Percentiles rank a stretch among this genome's conserved stretches.
These are phyloP conservation scores for Posidonia australis DNA, from an alignment of 106 monocot species.

Conservation along the genomic window DNA sequence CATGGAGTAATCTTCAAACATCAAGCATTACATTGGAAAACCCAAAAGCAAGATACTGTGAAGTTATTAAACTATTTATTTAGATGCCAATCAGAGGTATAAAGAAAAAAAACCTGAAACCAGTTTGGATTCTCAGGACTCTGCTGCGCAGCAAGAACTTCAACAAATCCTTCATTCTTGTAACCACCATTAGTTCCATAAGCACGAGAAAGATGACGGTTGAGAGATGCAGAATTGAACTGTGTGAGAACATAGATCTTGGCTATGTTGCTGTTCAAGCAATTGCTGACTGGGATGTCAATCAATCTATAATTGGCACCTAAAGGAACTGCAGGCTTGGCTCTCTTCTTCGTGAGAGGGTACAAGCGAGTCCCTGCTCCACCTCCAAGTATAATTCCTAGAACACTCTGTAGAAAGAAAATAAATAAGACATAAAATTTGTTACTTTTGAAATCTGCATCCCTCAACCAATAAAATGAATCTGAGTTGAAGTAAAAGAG, in stretches of 20 bases:
- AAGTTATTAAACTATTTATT: too few species aligned
- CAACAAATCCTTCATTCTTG: conserved; percentile 95
- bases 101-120: conserved; percentile 63
- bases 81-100: not conserved
- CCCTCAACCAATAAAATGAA: not conserved
- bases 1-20: too few species aligned
- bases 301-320: conserved; percentile 95
- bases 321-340: conserved; percentile 91
- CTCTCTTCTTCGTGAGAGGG: conserved; percentile 93
- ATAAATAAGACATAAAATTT: not conserved
- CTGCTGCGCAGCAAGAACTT: conserved; percentile 97
- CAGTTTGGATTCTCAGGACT: conserved; percentile 98
- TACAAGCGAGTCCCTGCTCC: conserved; percentile 92
- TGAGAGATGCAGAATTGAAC: conserved; percentile 97
- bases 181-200: conserved; percentile 84
- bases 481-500: not conserved
- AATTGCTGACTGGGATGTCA: conserved; percentile 98
- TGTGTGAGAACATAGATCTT: conserved; percentile 97
- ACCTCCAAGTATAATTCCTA: conserved; percentile 93
- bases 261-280: conserved; percentile 89
- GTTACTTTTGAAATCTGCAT: too few species aligned
- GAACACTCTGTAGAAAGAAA: conserved; percentile 60
- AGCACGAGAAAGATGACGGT: conserved; percentile 91
- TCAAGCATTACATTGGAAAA: not conserved
- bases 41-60: too few species aligned